Evolutionary conservation across 2,329 filamentous ascomycete genomes (phyloP).

Genomic region (Fusarium nygamai): DNA sequence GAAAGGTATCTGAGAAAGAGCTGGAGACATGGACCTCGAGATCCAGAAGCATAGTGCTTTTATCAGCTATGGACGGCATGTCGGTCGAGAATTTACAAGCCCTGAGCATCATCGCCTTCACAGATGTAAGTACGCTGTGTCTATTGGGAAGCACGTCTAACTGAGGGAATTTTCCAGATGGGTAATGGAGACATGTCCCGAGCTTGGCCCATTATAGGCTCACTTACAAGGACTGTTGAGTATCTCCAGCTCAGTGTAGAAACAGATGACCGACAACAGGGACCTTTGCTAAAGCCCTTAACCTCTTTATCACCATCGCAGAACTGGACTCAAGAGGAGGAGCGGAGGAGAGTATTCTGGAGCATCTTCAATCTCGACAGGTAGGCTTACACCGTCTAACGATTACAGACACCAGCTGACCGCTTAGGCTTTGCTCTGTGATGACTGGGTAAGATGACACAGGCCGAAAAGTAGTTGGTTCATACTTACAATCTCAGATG

Average conservation of each 20-base stretch:
- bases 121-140: slow-evolving; percentile 15
- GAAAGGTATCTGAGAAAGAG: neutral
- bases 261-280: slow-evolving; percentile 22
- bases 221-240: slow-evolving; percentile 45
- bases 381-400: neutral
- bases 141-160: accelerated
- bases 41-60: slow-evolving; percentile 31
- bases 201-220: slow-evolving; percentile 46
- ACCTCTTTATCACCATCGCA: slow-evolving; percentile 29
- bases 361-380: slow-evolving; percentile 47
- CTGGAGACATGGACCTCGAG: slow-evolving; percentile 19
- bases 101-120: slow-evolving; percentile 35
- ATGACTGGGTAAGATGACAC: slow-evolving; percentile 22
- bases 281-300: neutral
- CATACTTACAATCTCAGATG: slow-evolving; percentile 33
- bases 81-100: slow-evolving; percentile 39
- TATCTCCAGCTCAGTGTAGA: slow-evolving; percentile 46
- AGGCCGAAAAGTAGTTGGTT: too few relatives aligned
- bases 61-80: slow-evolving; percentile 35
- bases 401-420: accelerated
- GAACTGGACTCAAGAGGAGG: slow-evolving; percentile 47
- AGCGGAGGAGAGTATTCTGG: slow-evolving; percentile 48
- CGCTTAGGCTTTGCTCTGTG: slow-evolving; percentile 16
- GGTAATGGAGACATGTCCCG: slow-evolving; percentile 40
- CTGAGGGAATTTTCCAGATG: slow-evolving; percentile 26